Evolutionary conservation across 2,329 filamentous ascomycete genomes (phyloP), one percentile per base, ranked within the genome.

Genomic region (Delphinella strobiligena): DNA sequence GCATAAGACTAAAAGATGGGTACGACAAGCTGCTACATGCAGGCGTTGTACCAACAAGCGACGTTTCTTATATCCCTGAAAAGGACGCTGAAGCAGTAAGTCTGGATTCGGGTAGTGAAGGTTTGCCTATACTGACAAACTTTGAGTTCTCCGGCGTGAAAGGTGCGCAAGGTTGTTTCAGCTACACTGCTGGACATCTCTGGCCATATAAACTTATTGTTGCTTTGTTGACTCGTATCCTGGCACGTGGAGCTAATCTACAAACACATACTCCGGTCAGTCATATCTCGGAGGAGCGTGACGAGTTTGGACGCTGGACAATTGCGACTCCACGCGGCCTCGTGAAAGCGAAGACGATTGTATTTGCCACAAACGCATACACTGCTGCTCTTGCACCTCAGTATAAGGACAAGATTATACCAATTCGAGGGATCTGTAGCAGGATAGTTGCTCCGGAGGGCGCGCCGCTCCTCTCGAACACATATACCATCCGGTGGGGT

Each of bases 401-500:
- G 37, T 57, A 54, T 33, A 40, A 45, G 5, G 47, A 48, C 24
- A 49, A 45, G n/a, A 59, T 62, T 19, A 42, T 59, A 3, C 58
- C 59, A 1, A 49, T 53, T 19, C 47, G 49, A 17, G 58, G 56
- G 7, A 54, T 57, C 9, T 49, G 47, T 36, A 48, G 49, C 38
- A 45, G 47, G 4, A 51, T 51, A 10, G 30, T 43, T 2, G 43
- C 46, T 3, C 35, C n/a, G n/a, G n/a, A 37, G 4, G 36, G 45
- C 2, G 40, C 44, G 3, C 50, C 53, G 7, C 46, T 53, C 12
- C 48, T 57, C 1, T 52, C 64, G 8, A 49, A 75, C 19, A 54
- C 59, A 5, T 66, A 63, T 2, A 76, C 75, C 1, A 80, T 78
- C 49, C 76, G 68, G 14, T 75, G 80, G 46, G 70, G 78, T 15